Evolutionary conservation across 768 basidiomycete species (phyloP), one percentile per base, ranked within the genome.

Genomic region (Mycena alexandri): DNA sequence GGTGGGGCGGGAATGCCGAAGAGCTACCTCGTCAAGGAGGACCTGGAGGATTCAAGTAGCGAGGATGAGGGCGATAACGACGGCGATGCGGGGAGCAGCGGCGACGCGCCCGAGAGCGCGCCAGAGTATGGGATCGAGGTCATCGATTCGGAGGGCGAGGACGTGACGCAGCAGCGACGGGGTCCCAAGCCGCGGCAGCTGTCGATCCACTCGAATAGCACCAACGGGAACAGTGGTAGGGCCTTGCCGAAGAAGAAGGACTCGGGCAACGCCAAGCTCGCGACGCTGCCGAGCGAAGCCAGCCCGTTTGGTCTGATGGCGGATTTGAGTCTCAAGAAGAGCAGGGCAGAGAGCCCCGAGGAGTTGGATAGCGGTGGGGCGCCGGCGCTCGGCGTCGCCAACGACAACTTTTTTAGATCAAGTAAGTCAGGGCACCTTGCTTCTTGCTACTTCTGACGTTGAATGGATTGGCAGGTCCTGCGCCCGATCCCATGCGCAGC

Each of bases 261-360:
- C 41, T 70, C 75, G 12, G 79, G 75, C 34, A 77, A 77, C n/a
- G 73, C 79, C 41, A 89, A 85, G 72, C 84, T 86, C 21, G 86
- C 86, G 38, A 84, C 85, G 62, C 77, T 93, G 19, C 91, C 91
- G 2, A 85, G 79, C 46, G 86, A 84, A 63, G 89, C 89, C 0
- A 82, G 86, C 24, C 92, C 93, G 10, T 90, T 90, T 74, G 93
- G 93, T n/a, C 75, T 94, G 65, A 90, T 94, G 78, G 90, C 90
- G n/a, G 82, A 84, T 9, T 78, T 93, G 68, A 82, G 83, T 55
- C 77, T 92, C 70, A 85, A 82, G 75, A 83, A 80, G 72, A 33
- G 52, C 34, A 62, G 65, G 16, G 70, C 70, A 25, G 71, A 75
- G 7, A 73, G 74, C 58, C 78, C 83, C 72, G 78, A 79, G 65